Evolutionary conservation across 352 stramenopile species (phyloP), one percentile per base, ranked within the genome.

Genomic region (Pythium rishiriense): DNA sequence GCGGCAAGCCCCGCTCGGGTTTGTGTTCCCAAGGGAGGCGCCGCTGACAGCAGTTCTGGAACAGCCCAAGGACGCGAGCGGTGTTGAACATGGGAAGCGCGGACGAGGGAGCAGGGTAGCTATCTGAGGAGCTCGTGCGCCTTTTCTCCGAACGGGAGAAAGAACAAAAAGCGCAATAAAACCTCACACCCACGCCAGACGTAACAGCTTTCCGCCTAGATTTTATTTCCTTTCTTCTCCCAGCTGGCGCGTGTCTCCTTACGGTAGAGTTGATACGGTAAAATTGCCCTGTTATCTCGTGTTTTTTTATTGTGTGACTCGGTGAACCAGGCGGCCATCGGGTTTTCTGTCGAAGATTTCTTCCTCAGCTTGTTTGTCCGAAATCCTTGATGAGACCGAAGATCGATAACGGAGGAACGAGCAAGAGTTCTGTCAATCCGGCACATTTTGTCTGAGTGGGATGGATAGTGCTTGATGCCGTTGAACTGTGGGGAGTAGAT

Each of bases 31-130:
- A n/a, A n/a, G 3, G 6, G 47, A 11, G 26, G 47, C 47, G 47
- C 5, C 25, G 47, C 43, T 50, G 43, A 25, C 43, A 26, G 31
- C 25, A 37, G 17, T 59, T 47, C 35, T 6, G 24, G 37, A 48
- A 17, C 37, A 21, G 37, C 37, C 15, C 37, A 12, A 43, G 37
- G 37, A 31, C 10, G 14, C 9, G 7, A 47, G 39, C 15, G 60
- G 51, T 42, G 51, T 67, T 67, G 60, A 67, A 67, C 52, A 62
- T 67, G 60, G 51, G 60, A 67, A 51, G 53, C 53, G 39, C 53
- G 24, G 51, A 35, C 24, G 25, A 33, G 39, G n/a, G n/a, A 39
- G 37, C 24, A 29, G n/a, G 35, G 35, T 24, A 24, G 37, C 51
- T 22, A 39, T 35, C 46, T 41, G 43, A 64, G 48, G 35, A 29